Conservation (phyloP, 2,329 filamentous ascomycete species). For the Canariomyces notabilis region DNA sequence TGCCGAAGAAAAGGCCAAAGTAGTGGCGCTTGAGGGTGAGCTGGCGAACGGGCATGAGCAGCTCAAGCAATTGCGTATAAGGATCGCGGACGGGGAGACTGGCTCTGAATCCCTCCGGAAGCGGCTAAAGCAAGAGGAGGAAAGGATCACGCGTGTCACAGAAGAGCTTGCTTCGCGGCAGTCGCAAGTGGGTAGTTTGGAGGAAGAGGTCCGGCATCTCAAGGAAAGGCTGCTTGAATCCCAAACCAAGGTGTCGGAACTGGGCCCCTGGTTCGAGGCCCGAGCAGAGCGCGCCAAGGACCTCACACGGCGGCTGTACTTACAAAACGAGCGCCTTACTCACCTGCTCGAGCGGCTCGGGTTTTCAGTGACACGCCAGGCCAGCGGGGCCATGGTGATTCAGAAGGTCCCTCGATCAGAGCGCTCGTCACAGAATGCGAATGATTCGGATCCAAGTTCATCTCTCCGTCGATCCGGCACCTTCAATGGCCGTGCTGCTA, state of each 20-base stretch:
- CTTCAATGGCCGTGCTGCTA: conserved; percentile 48
- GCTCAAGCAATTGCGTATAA: conserved; percentile 61
- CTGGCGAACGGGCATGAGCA: conserved; percentile 63
- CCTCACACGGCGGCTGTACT: conserved; percentile 75
- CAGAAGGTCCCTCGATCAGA: conserved; percentile 64
- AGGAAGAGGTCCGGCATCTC: conserved; percentile 67
- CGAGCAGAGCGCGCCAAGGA: conserved; percentile 73
- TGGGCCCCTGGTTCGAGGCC: conserved; percentile 58
- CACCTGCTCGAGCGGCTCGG: conserved; percentile 82
- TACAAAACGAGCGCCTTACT: conserved; percentile 77
- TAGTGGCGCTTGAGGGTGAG: conserved; percentile 50
- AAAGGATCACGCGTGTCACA: conserved; percentile 60
- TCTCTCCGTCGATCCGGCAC: conserved; percentile 52
- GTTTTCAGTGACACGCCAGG: conserved; percentile 72
- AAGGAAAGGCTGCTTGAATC: conserved; percentile 58
- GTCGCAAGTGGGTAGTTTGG: conserved; percentile 68
- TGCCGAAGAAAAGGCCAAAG: conserved; percentile 49
- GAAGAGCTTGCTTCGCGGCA: conserved; percentile 70
- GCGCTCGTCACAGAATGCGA: conserved; percentile 51
- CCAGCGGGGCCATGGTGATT: conserved; percentile 66
- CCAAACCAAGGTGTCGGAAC: conserved; percentile 46
- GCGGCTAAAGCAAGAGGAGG: conserved; percentile 70
- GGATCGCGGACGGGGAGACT: conserved; percentile 76
- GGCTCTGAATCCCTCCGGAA: conserved; percentile 75
- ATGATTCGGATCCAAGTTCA: conserved; percentile 49